A percentile compares a stretch with the other conserved stretches of the same genome.
Evolutionary conservation across 768 basidiomycete species (phyloP).

Genomic region (Suillus ampliporus): DNA sequence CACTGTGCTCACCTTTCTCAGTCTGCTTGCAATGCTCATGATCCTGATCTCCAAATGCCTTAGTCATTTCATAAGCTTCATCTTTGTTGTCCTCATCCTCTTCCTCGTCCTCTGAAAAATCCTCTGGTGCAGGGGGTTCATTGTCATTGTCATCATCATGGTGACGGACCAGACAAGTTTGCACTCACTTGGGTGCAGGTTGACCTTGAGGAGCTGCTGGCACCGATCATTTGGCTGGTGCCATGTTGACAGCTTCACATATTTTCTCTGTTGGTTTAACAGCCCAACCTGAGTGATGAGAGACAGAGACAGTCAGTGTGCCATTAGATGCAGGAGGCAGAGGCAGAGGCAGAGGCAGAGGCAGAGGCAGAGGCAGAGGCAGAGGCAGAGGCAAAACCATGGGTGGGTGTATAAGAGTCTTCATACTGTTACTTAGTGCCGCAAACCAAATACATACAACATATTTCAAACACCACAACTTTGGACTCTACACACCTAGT

Average conservation of each 20-base stretch:
- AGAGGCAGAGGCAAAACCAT: too few species aligned
- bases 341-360: too few species aligned
- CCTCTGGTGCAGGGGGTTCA: not conserved
- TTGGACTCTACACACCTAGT: too few species aligned
- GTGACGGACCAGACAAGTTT: not conserved
- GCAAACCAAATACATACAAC: too few species aligned
- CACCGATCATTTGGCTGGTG: too few species aligned
- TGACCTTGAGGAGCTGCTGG: too few species aligned
- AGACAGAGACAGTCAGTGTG: not conserved
- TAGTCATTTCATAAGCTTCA: not conserved
- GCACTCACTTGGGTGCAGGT: not conserved
- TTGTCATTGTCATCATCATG: not conserved
- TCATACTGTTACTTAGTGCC: too few species aligned
- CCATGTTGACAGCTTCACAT: not conserved
- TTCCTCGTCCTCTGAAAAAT: too few species aligned
- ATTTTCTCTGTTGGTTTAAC: not conserved
- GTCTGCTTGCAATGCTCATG: not conserved
- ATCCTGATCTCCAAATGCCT: not conserved
- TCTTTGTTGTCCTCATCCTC: not conserved
- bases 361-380: too few species aligned
- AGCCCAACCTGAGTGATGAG: not conserved
- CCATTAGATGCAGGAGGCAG: too few species aligned
- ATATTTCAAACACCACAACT: too few species aligned
- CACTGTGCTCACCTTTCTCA: not conserved
- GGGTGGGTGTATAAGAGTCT: too few species aligned